phyloP scores from a whole-genome alignment of 2,329 filamentous ascomycete species.

The Verticillium dahliae region DNA sequence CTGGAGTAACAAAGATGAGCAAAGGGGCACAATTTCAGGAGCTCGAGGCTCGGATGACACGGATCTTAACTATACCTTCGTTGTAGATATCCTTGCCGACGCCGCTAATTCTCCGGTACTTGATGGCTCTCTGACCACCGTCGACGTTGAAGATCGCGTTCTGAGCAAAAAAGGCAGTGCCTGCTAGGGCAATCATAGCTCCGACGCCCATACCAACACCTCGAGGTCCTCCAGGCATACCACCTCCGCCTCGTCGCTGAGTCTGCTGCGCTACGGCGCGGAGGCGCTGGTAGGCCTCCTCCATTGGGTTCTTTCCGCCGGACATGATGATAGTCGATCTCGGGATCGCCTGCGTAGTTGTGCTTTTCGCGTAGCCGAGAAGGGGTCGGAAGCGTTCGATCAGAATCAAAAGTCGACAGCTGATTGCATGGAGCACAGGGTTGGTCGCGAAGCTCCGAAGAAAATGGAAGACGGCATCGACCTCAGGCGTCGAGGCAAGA shows the following conservation, averaged over 20 bases:
- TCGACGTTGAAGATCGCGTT: slow-evolving; percentile 77
- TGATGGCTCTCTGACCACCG: slow-evolving; percentile 97
- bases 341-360: background rate
- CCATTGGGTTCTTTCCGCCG: slow-evolving; percentile 28
- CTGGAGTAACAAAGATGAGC: slow-evolving; percentile 32
- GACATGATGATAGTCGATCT: background rate
- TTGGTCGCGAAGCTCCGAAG: background rate
- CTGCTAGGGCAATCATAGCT: slow-evolving; percentile 36
- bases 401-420: background rate
- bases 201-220: slow-evolving; percentile 32
- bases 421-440: background rate
- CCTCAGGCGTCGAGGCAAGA: background rate
- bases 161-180: slow-evolving; percentile 45
- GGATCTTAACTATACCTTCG: slow-evolving; percentile 59
- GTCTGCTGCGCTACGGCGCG: slow-evolving; percentile 39
- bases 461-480: background rate
- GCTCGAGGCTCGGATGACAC: background rate
- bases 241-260: slow-evolving; percentile 30
- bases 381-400: background rate
- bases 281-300: slow-evolving; percentile 45
- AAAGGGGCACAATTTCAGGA: slow-evolving; percentile 8
- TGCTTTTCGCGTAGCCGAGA: background rate
- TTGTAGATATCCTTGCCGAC: slow-evolving; percentile 93
- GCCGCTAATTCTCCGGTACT: slow-evolving; percentile 88
- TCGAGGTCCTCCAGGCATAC: slow-evolving; percentile 28